Conservation (phyloP, 257 asterid genomes). For the Solanum medicagineum region DNA sequence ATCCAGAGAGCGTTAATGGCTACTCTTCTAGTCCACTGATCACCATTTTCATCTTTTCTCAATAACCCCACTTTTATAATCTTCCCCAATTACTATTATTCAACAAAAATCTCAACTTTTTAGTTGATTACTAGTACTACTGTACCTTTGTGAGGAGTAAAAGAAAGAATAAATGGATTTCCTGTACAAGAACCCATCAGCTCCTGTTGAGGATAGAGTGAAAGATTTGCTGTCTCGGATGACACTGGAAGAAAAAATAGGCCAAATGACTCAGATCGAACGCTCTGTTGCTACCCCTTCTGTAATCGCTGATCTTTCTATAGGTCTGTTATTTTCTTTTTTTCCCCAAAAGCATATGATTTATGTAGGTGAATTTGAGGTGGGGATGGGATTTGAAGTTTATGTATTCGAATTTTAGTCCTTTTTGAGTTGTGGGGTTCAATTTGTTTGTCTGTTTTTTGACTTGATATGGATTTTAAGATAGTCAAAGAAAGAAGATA, state of each 20-base stretch:
- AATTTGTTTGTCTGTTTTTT: no score
- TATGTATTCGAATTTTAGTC: neutral
- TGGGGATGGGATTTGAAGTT: neutral
- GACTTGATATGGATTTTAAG: no score
- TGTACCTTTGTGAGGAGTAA: no score
- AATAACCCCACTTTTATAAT: neutral
- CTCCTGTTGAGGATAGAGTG: conserved; percentile 5
- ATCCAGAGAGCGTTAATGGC: neutral
- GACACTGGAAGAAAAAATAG: conserved; percentile 11
- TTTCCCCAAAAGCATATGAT: neutral
- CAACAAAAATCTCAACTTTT: neutral
- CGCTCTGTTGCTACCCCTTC: conserved; percentile 9
- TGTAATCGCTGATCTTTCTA: neutral
- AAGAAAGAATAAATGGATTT: neutral
- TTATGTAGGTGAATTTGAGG: neutral
- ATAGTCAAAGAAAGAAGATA: no score
- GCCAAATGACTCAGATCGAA: conserved; percentile 14
- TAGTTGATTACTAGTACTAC: neutral
- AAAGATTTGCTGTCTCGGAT: conserved; percentile 7
- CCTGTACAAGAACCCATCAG: conserved; percentile 2
- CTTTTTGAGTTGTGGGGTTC: neutral
- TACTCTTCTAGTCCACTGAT: neutral
- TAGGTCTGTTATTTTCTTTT: neutral
- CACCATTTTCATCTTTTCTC: neutral
- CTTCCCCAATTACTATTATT: neutral